Percentiles rank a stretch among this genome's conserved stretches.
These are phyloP conservation scores for Astrocystis sublimbata DNA, from an alignment of 495 filamentous ascomycete species.

Conservation along the genomic window DNA sequence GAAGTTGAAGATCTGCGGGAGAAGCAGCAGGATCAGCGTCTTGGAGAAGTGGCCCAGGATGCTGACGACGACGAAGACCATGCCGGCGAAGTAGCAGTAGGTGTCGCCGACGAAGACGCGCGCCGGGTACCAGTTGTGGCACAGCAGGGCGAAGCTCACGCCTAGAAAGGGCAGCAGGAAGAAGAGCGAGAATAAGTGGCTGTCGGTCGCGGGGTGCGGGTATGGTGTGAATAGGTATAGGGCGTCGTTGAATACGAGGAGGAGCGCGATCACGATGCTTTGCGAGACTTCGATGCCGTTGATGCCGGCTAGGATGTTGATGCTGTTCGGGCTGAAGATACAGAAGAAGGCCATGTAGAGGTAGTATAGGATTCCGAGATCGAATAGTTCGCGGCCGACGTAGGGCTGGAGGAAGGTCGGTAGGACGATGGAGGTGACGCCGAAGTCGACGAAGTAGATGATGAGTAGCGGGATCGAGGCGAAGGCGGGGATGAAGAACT, in stretches of 20 bases:
- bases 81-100: slow-evolving; percentile 98
- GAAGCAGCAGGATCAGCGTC: slow-evolving; percentile 84
- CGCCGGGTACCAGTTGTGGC: slow-evolving; percentile 95
- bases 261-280: slow-evolving; percentile 82
- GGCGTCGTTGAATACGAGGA: slow-evolving; percentile 81
- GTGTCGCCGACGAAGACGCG: slow-evolving; percentile 97
- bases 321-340: slow-evolving; percentile 96
- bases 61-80: slow-evolving; percentile 96
- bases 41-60: slow-evolving; percentile 98
- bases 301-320: slow-evolving; percentile 97
- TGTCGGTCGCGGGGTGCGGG: slow-evolving; percentile 91
- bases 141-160: slow-evolving; percentile 81
- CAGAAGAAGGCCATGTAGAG: slow-evolving; percentile 91
- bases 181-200: slow-evolving; percentile 93
- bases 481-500: slow-evolving; percentile 94
- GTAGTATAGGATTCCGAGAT: slow-evolving; percentile 92
- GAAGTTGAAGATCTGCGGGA: slow-evolving; percentile 97
- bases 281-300: slow-evolving; percentile 97
- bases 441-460: slow-evolving; percentile 96
- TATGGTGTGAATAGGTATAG: slow-evolving; percentile 77
- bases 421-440: slow-evolving; percentile 90
- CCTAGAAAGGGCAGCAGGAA: slow-evolving; percentile 92
- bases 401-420: slow-evolving; percentile 81
- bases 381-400: slow-evolving; percentile 73
- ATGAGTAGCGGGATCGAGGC: slow-evolving; percentile 91